A percentile compares a stretch with the other conserved stretches of the same genome.
Conservation (phyloP, 2,329 filamentous ascomycete genomes). For the Epichloe scottii region DNA sequence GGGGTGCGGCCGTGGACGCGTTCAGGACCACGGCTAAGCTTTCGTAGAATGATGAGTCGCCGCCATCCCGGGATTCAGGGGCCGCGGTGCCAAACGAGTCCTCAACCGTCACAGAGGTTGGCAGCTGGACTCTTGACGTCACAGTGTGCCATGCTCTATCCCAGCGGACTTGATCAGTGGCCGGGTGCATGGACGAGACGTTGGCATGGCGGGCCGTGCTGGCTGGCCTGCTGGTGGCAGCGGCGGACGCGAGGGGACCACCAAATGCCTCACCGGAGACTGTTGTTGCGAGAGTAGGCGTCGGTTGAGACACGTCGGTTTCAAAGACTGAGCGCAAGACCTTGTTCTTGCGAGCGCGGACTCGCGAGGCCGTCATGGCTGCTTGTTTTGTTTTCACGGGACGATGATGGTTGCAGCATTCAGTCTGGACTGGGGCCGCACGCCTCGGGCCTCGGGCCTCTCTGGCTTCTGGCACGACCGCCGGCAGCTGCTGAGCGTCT, state of each 20-base stretch:
- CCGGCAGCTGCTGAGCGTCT: background rate
- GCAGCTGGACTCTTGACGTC: constrained; percentile 43
- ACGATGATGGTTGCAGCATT: background rate
- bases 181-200: constrained; percentile 11
- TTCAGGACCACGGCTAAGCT: constrained; percentile 42
- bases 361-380: constrained; percentile 28
- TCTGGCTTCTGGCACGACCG: background rate
- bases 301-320: constrained; percentile 35
- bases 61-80: constrained; percentile 29
- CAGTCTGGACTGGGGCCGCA: background rate
- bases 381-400: background rate
- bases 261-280: constrained; percentile 35
- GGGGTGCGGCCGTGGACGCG: constrained; percentile 31
- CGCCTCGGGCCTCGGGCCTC: background rate
- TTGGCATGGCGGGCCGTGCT: constrained; percentile 4
- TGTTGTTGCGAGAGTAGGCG: constrained; percentile 28
- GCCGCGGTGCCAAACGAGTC: constrained; percentile 39
- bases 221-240: constrained; percentile 7
- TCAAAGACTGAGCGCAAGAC: constrained; percentile 46
- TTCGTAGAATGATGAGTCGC: constrained; percentile 34
- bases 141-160: constrained; percentile 52
- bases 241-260: constrained; percentile 18
- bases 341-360: constrained; percentile 34
- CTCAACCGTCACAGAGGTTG: constrained; percentile 40
- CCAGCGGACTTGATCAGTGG: constrained; percentile 41